Conservation (phyloP, 768 basidiomycete species). For the Phanerochaete sordida region DNA sequence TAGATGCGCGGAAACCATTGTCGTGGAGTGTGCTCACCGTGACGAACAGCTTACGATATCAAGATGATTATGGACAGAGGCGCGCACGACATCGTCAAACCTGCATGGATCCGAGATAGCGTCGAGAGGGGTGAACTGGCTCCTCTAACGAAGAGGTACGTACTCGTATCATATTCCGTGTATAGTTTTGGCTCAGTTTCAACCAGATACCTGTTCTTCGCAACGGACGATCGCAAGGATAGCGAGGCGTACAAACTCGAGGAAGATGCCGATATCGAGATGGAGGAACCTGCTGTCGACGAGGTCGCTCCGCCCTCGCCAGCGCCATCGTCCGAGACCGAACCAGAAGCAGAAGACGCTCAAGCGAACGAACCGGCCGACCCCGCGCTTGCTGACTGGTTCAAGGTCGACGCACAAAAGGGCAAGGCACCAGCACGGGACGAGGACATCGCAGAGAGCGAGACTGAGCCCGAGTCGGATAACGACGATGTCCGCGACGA, state of each 20-base stretch:
- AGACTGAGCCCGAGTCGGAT: slow-evolving; percentile 67
- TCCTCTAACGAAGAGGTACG: slow-evolving; percentile 67
- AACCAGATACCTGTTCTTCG: slow-evolving; percentile 75
- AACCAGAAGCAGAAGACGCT: background rate
- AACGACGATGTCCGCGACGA: slow-evolving; percentile 51
- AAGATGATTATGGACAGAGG: slow-evolving; percentile 69
- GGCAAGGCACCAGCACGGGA: slow-evolving; percentile 1
- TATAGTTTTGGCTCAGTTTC: background rate
- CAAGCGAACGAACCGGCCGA: slow-evolving; percentile 36
- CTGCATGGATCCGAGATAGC: slow-evolving; percentile 81
- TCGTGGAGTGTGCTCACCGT: background rate
- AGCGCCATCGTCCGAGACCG: background rate
- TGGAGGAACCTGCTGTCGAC: slow-evolving; percentile 14
- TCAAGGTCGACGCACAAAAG: slow-evolving; percentile 42
- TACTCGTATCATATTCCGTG: background rate
- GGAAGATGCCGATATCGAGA: slow-evolving; percentile 4
- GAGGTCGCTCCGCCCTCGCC: background rate
- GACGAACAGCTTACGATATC: slow-evolving; percentile 59
- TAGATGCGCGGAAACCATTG: slow-evolving; percentile 2
- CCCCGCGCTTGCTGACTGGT: slow-evolving; percentile 56
- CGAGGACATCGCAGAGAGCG: slow-evolving; percentile 51
- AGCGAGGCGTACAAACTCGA: slow-evolving; percentile 46
- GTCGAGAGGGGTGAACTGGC: slow-evolving; percentile 52
- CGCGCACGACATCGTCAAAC: slow-evolving; percentile 68
- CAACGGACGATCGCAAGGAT: slow-evolving; percentile 47